Percentiles rank a stretch among this genome's conserved stretches.
Conservation (phyloP, 495 filamentous ascomycete genomes). For the Hypoxylon intermedium region DNA sequence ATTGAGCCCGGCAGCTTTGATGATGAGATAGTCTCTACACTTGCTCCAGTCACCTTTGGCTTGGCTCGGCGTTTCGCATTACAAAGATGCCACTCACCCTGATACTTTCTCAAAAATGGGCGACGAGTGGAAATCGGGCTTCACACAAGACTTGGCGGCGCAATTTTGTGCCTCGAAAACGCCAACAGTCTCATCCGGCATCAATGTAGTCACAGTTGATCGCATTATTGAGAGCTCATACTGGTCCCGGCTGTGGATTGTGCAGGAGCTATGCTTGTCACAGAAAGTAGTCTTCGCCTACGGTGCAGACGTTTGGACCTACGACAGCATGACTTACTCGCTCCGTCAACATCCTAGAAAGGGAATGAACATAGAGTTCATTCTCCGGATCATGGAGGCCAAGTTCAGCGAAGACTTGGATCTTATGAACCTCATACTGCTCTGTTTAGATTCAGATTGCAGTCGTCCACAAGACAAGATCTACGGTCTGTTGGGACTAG, state of each 20-base stretch:
- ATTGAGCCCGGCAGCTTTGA: slow-evolving; percentile 31
- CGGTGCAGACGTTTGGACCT: not conserved
- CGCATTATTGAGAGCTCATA: slow-evolving; percentile 3
- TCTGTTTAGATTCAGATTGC: not conserved
- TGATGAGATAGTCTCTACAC: slow-evolving; percentile 17
- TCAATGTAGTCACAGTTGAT: not conserved
- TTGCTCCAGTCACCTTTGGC: slow-evolving; percentile 17
- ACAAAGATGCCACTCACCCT: slow-evolving; percentile 4
- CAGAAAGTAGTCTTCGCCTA: not conserved
- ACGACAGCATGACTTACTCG: not conserved
- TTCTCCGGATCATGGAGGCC: not conserved
- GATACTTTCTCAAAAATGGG: too few relatives aligned
- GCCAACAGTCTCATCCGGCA: not conserved
- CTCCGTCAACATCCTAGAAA: not conserved
- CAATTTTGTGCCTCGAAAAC: not conserved
- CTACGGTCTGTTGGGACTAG: slow-evolving; percentile 4
- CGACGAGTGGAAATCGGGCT: not conserved
- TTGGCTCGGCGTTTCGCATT: slow-evolving; percentile 15
- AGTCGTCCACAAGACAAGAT: not conserved
- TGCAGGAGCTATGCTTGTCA: slow-evolving; percentile 5
- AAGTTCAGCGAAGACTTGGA: not conserved
- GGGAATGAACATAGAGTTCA: not conserved
- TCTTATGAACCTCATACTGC: not conserved
- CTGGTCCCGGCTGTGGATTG: slow-evolving; percentile 7
- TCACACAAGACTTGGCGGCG: not conserved